Conservation (phyloP, 139 green algal species). For the Haematococcus lacustris region DNA sequence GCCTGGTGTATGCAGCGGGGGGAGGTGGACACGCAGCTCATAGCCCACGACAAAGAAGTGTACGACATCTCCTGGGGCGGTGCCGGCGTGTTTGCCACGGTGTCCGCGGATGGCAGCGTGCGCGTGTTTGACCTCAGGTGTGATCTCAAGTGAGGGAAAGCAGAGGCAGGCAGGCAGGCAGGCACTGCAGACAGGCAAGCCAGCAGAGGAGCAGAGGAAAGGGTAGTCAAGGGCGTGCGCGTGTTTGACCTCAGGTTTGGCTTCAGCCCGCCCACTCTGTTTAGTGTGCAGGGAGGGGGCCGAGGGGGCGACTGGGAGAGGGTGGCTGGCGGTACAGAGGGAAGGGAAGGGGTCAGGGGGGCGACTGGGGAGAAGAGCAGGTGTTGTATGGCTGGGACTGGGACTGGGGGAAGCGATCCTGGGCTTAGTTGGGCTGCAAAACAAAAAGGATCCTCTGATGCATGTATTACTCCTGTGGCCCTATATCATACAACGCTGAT, state of each 20-base stretch:
- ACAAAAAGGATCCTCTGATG: too few relatives aligned
- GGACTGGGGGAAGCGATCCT: too few relatives aligned
- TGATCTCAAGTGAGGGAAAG: too few relatives aligned
- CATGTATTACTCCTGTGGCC: too few relatives aligned
- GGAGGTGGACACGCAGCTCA: constrained; percentile 87
- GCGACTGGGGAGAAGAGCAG: too few relatives aligned
- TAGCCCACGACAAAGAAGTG: constrained; percentile 92
- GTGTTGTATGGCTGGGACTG: too few relatives aligned
- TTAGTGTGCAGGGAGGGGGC: not conserved
- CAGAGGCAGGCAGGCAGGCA: too few relatives aligned
- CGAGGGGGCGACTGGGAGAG: not conserved
- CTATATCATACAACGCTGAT: too few relatives aligned
- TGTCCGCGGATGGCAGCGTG: constrained; percentile 89
- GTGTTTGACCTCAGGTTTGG: not conserved
- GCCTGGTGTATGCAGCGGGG: constrained; percentile 41
- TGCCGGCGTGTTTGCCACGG: constrained; percentile 89
- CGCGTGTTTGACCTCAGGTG: constrained; percentile 92
- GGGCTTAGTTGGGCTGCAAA: too few relatives aligned
- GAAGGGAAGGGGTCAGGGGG: too few relatives aligned
- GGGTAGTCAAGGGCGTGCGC: not conserved
- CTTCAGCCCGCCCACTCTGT: not conserved
- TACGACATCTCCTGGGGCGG: constrained; percentile 97
- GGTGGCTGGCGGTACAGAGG: too few relatives aligned
- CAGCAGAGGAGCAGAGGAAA: not conserved
- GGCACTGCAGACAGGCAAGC: not conserved